Base-by-base conservation (phyloP, 768 basidiomycete genomes). In the Polyporus arcularius region DNA sequence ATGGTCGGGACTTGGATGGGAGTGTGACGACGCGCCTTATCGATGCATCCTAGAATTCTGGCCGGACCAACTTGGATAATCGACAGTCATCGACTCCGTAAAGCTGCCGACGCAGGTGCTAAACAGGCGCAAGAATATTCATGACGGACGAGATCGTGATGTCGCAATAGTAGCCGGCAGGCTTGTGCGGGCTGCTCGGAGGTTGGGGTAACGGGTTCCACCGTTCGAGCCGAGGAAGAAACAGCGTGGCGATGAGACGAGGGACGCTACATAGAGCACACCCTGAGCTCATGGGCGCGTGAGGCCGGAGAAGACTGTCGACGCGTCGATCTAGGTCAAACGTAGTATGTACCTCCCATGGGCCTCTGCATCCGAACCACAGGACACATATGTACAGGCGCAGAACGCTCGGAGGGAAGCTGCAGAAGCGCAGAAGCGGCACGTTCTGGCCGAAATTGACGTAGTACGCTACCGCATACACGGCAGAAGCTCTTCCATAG, bases 251-350 rank as follows among this genome's bases (percentile, higher is more conserved):
- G 43, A 1, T 9, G 43, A 45, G 21, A 26, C 21, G 26, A 48
- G 21, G 21, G 46, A 26, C 21, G 15, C 41, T 12, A 42, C 21
- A 28, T 6, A 15, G 9, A 8, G 26, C 32, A 38, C 32, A 39
- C 38, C 16, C 26, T 21, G 32, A 32, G 48, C 45, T n/a, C 46
- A 31, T 47, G 39, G 30, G 54, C 43, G 21, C 46, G 26, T 48
- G 46, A 48, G 21, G 26, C 12, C 21, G 18, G 12, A 47, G 46
- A 47, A 47, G 46, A 48, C 21, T 48, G 41, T 39, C 43, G 52
- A 52, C 52, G 58, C 45, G 55, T 26, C 55, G 55, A 43, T 15
- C 61, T 58, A 58, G 18, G 56, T 62, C 61, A 58, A 49, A 62
- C 40, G 16, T 26, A 58, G 61, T 41, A 62, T 18, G 30, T 43